Conservation (phyloP, 768 basidiomycete species). For the Bullera alba region DNA sequence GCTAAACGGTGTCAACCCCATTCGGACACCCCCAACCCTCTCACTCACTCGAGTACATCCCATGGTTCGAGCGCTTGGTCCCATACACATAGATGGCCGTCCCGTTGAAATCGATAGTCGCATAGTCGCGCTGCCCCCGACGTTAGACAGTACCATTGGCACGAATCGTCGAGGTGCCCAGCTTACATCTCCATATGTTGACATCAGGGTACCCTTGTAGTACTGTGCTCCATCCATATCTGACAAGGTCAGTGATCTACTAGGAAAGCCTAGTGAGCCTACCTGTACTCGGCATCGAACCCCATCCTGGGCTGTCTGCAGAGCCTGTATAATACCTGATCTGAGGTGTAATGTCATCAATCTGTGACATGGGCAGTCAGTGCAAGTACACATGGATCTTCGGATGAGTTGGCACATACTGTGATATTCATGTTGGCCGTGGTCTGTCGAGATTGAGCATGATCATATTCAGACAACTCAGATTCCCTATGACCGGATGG, state of each 20-base stretch:
- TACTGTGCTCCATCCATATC: neutral
- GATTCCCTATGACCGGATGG: no score
- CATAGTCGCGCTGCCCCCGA: neutral
- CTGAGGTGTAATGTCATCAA: neutral
- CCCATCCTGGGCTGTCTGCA: neutral
- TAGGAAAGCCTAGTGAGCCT: no score
- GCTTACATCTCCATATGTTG: neutral
- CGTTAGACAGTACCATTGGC: neutral
- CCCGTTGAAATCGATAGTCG: conserved; percentile 4
- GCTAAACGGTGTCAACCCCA: neutral
- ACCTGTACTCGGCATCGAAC: neutral
- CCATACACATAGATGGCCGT: conserved; percentile 3
- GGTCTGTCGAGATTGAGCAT: no score
- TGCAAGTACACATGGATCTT: no score
- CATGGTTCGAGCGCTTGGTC: conserved; percentile 10
- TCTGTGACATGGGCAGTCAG: no score
- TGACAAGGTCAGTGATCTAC: no score
- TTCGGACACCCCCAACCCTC: neutral
- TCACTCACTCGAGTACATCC: conserved; percentile 6
- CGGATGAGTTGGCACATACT: no score
- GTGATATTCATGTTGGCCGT: no score
- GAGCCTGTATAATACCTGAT: neutral
- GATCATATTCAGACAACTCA: no score
- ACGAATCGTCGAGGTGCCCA: neutral
- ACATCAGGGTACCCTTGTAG: neutral